Conservation (phyloP, 768 basidiomycete species). For the Russula abietina region DNA sequence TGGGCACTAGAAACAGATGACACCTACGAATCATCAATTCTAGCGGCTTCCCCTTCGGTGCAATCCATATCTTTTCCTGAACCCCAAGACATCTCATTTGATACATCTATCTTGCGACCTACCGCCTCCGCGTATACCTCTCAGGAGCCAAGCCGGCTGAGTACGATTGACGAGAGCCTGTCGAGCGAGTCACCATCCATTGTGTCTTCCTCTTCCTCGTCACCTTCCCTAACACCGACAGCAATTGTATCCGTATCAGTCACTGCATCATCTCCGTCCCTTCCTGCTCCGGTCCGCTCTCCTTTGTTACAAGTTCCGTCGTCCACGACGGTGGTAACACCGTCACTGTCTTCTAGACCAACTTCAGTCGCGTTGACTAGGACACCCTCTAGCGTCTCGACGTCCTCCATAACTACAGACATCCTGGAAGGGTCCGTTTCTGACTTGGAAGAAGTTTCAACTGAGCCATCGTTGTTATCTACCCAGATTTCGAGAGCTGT, state of each 20-base stretch:
- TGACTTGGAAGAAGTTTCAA: conserved; percentile 38
- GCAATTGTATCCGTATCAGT: conserved; percentile 41
- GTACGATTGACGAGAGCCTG: conserved; percentile 25
- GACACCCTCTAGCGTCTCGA: conserved; percentile 31
- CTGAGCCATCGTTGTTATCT: conserved; percentile 53
- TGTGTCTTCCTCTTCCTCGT: conserved; percentile 33
- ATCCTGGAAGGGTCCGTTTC: conserved; percentile 29
- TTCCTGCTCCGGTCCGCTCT: conserved; percentile 29
- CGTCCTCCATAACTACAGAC: conserved; percentile 32
- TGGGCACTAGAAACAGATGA: conserved; percentile 63
- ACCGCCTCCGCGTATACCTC: conserved; percentile 37
- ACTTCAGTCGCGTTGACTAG: conserved; percentile 31
- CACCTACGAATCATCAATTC: conserved; percentile 73
- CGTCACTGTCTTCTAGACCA: conserved; percentile 18
- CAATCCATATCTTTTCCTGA: conserved; percentile 49
- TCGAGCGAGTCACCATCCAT: conserved; percentile 29
- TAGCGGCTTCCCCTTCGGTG: conserved; percentile 64
- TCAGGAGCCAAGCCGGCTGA: conserved; percentile 18
- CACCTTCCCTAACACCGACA: conserved; percentile 38
- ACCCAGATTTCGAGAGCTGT: conserved; percentile 32
- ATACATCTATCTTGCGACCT: conserved; percentile 68
- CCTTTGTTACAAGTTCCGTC: conserved; percentile 30
- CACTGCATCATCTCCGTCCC: conserved; percentile 28
- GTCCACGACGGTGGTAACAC: conserved; percentile 22
- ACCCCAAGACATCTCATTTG: conserved; percentile 56